Evolutionary conservation across 257 asterid genomes (phyloP).

Genomic region (Orobanche coerulescens): DNA sequence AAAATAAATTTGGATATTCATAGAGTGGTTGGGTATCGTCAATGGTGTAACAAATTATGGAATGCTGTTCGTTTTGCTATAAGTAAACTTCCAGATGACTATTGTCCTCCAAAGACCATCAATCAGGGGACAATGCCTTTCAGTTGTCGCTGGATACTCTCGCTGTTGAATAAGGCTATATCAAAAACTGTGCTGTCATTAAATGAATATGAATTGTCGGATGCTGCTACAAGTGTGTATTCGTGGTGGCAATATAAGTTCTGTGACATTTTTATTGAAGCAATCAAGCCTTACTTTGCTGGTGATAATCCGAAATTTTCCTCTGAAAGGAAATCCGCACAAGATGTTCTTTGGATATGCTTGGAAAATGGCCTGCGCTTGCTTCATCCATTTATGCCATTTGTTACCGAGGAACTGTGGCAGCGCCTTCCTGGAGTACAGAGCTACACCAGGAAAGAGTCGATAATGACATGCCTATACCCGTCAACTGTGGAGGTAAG

Average conservation of each 20-base stretch:
- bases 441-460: constrained; percentile 53
- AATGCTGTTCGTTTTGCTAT: constrained; percentile 93
- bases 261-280: constrained; percentile 93
- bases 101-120: constrained; percentile 58
- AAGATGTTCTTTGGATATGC: constrained; percentile 85
- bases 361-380: constrained; percentile 75
- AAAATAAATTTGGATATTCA: constrained; percentile 85
- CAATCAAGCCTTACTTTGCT: constrained; percentile 78
- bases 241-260: constrained; percentile 89
- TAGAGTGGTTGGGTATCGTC: constrained; percentile 93
- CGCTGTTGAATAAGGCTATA: constrained; percentile 83
- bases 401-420: constrained; percentile 91
- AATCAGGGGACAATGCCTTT: constrained; percentile 59
- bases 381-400: constrained; percentile 97
- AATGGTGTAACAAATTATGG: constrained; percentile 98
- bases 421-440: constrained; percentile 74
- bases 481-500: constrained; percentile 63
- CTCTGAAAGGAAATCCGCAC: constrained; percentile 57
- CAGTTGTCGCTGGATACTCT: constrained; percentile 93
- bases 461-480: constrained; percentile 71
- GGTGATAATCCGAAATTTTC: constrained; percentile 37
- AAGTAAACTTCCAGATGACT: constrained; percentile 90
- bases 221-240: constrained; percentile 83
- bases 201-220: constrained; percentile 75
- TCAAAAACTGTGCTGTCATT: constrained; percentile 54